These are phyloP conservation scores for Penicillium fuscoglaucum DNA, from an alignment of 2,329 filamentous ascomycete genomes.

Conservation along the genomic window DNA sequence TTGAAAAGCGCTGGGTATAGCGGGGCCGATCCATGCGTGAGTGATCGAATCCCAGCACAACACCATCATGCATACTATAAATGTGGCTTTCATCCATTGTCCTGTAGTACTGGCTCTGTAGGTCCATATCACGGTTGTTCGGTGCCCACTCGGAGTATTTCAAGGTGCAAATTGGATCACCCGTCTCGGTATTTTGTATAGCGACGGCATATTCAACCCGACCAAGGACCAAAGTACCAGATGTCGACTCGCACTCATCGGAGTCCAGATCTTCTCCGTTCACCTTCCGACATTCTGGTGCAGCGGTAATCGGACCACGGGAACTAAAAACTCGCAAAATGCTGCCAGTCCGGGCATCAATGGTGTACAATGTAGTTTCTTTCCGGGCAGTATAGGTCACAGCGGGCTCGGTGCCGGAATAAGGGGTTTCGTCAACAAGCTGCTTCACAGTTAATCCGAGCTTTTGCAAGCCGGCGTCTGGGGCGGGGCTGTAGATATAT, in stretches of 20 bases:
- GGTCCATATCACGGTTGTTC: constrained; percentile 85
- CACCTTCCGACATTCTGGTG: constrained; percentile 72
- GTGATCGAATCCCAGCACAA: constrained; percentile 76
- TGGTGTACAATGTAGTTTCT: constrained; percentile 82
- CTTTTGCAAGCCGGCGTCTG: constrained; percentile 48
- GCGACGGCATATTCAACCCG: constrained; percentile 86
- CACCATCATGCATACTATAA: constrained; percentile 81
- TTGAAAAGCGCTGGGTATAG: constrained; percentile 69
- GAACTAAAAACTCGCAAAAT: constrained; percentile 84
- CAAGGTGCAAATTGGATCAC: constrained; percentile 79
- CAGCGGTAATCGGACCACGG: constrained; percentile 66
- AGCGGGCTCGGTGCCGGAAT: constrained; percentile 70
- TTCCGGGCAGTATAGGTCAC: constrained; percentile 91
- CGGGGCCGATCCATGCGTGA: constrained; percentile 56
- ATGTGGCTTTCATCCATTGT: constrained; percentile 89
- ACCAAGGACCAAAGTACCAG: constrained; percentile 78
- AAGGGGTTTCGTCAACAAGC: constrained; percentile 81
- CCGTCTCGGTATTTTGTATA: constrained; percentile 73
- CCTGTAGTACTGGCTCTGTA: constrained; percentile 75
- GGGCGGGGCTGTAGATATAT: constrained; percentile 77
- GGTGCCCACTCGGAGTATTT: constrained; percentile 93
- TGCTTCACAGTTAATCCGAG: constrained; percentile 63
- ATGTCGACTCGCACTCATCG: constrained; percentile 71
- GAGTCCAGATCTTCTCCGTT: constrained; percentile 61
- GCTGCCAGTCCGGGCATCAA: constrained; percentile 81